Evolutionary conservation across 306 rosid species (phyloP), one percentile per base, ranked within the genome.

Genomic region (Inga leiocalycina): DNA sequence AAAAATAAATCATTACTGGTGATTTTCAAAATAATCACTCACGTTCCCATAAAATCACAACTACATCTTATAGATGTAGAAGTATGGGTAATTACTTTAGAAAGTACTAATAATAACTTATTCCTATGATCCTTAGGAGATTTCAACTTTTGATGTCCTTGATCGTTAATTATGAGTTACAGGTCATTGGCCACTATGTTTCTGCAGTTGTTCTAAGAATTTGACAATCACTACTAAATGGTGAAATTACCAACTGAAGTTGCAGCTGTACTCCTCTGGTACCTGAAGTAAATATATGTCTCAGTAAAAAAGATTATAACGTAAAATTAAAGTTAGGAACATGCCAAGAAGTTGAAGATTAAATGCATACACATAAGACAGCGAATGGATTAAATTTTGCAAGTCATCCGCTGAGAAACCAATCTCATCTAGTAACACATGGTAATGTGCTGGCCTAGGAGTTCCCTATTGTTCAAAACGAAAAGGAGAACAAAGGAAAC

Each of bases 401-500:
- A 96, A 79, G 76, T 57, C 94, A 75, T 96, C 99, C 4, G 90
- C 89, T 1, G 99, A 90, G 88, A 96, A 92, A 77, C 97, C 99
- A 56, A 93, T 96, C 90, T 96, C 98, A 79, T 96, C 99, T 39
- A 93, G 82, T 85, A 93, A 81, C 77, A 93, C 97, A 57, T 93
- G 97, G 85, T 93, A 96, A 84, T 92, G 97, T 13, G 90, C 94
- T 3, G 98, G 98, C 88, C 92, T 90, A 22, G 98, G 89, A 54
- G 97, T 96, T 84, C 98, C 99, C 98, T 96, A 73, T 81, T 61
- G 81, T 69, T 79, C 52, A 72, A 35, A 80, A 51, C 46, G 41
- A 37, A 83, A 35, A 56, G 72, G 67, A 65, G 71, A 19, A 83
- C 8, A 82, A 66, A 10, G 30, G 32, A 35, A 39, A 79, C 19